Evolutionary conservation across 495 filamentous ascomycete species (phyloP).

Genomic region (Podospora conica): DNA sequence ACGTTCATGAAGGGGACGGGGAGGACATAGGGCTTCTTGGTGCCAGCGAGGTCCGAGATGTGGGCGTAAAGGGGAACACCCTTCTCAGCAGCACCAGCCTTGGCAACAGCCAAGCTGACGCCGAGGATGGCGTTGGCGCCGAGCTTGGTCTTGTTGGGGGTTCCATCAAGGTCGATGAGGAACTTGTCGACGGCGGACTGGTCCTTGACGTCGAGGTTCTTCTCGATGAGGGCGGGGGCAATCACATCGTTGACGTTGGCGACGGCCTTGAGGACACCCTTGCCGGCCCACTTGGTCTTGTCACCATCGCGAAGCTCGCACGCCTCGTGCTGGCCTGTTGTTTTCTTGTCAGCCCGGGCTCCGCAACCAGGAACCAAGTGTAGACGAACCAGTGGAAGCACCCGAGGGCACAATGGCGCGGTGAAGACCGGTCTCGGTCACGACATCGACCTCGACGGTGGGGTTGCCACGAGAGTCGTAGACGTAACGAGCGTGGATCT

Average conservation of each 20-base stretch:
- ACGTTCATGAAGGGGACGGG: constrained; percentile 99
- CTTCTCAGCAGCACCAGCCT: constrained; percentile 98
- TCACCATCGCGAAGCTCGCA: constrained; percentile 98
- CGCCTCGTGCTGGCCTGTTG: constrained; percentile 89
- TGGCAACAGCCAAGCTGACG: constrained; percentile 91
- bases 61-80: constrained; percentile 94
- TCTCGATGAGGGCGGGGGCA: constrained; percentile 85
- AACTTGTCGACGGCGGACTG: constrained; percentile 89
- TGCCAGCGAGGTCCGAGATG: constrained; percentile 95
- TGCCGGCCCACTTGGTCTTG: constrained; percentile 93
- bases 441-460: constrained; percentile 87
- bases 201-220: constrained; percentile 93
- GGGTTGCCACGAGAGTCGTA: constrained; percentile 99
- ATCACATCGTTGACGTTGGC: constrained; percentile 93
- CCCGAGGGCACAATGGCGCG: constrained; percentile 98
- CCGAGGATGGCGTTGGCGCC: constrained; percentile 99
- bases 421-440: constrained; percentile 94
- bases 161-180: constrained; percentile 93
- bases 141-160: constrained; percentile 93
- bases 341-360: constrained; percentile 9
- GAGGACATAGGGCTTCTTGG: constrained; percentile 99
- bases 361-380: neutral
- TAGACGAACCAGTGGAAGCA: constrained; percentile 83
- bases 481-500: constrained; percentile 97
- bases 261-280: constrained; percentile 95